Conservation (phyloP, 805 yeast species). For the Ogataea trehalophila region DNA sequence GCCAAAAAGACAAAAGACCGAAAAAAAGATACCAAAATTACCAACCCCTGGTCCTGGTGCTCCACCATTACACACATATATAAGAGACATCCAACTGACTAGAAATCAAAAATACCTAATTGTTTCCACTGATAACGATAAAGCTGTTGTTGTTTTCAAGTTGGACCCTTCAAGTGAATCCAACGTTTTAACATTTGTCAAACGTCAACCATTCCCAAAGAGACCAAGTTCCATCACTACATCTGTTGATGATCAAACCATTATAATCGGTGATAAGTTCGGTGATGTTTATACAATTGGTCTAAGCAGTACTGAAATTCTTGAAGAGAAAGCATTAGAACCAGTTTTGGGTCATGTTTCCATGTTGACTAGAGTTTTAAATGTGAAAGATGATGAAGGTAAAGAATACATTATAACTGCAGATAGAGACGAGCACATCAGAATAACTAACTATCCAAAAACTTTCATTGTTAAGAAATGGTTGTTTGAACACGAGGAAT, state of each 20-base stretch:
- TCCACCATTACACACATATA: slow-evolving; percentile 60
- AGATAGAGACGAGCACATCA: slow-evolving; percentile 95
- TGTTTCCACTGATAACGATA: slow-evolving; percentile 78
- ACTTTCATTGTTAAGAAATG: slow-evolving; percentile 74
- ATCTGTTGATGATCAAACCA: slow-evolving; percentile 41
- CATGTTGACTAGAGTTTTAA: slow-evolving; percentile 76
- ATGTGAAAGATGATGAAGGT: slow-evolving; percentile 36
- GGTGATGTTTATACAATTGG: slow-evolving; percentile 83
- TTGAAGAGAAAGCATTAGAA: slow-evolving; percentile 39
- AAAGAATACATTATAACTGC: slow-evolving; percentile 63
- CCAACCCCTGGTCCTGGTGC: slow-evolving; percentile 68
- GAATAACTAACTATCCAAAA: slow-evolving; percentile 75
- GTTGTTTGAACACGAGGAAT: slow-evolving; percentile 83
- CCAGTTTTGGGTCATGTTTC: slow-evolving; percentile 96
- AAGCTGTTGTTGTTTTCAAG: slow-evolving; percentile 65
- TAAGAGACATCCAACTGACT: slow-evolving; percentile 56
- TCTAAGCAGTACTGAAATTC: slow-evolving; percentile 33
- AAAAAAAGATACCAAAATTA: slow-evolving; percentile 41
- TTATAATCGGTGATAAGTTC: slow-evolving; percentile 87
- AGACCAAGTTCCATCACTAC: slow-evolving; percentile 83
- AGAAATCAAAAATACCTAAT: slow-evolving; percentile 51
- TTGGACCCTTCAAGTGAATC: slow-evolving; percentile 24
- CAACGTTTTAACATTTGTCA: slow-evolving; percentile 46
- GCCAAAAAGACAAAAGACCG: slow-evolving; percentile 30
- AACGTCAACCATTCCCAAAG: slow-evolving; percentile 80